phyloP scores from a whole-genome alignment of 495 filamentous ascomycete species.

The Aspergillus funiculosus region DNA sequence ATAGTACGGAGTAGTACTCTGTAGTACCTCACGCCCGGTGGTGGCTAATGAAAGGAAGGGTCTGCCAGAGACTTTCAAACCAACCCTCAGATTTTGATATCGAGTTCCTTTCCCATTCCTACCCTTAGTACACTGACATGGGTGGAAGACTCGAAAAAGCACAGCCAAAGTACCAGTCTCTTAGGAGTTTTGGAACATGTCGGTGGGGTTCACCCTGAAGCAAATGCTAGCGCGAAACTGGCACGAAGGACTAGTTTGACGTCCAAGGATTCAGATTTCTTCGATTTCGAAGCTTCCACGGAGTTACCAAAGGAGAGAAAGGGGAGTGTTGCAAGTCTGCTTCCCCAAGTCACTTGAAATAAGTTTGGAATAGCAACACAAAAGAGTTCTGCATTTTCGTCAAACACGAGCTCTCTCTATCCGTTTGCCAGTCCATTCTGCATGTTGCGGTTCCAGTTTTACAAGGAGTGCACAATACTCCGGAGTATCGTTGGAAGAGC shows the following conservation, averaged over 20 bases:
- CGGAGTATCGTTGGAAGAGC: background rate
- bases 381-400: too few relatives aligned
- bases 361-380: too few relatives aligned
- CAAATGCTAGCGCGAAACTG: slow-evolving; percentile 16
- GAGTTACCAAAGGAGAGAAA: too few relatives aligned
- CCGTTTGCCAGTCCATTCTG: too few relatives aligned
- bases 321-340: too few relatives aligned
- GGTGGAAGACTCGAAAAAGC: slow-evolving; percentile 8
- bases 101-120: slow-evolving; percentile 16
- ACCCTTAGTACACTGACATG: slow-evolving; percentile 9
- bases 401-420: too few relatives aligned
- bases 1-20: too few relatives aligned
- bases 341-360: too few relatives aligned
- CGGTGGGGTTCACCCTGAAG: slow-evolving; percentile 12
- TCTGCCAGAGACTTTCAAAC: slow-evolving; percentile 21
- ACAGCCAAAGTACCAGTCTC: slow-evolving; percentile 9
- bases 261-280: background rate
- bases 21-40: slow-evolving; percentile 10
- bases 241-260: slow-evolving; percentile 18
- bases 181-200: slow-evolving; percentile 6
- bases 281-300: too few relatives aligned
- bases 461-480: slow-evolving; percentile 9
- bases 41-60: slow-evolving; percentile 22
- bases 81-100: slow-evolving; percentile 21
- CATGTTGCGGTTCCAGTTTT: background rate